Evolutionary conservation across 2,329 filamentous ascomycete species (phyloP), one percentile per base, ranked within the genome.

Genomic region (Penicillium brevicompactum): DNA sequence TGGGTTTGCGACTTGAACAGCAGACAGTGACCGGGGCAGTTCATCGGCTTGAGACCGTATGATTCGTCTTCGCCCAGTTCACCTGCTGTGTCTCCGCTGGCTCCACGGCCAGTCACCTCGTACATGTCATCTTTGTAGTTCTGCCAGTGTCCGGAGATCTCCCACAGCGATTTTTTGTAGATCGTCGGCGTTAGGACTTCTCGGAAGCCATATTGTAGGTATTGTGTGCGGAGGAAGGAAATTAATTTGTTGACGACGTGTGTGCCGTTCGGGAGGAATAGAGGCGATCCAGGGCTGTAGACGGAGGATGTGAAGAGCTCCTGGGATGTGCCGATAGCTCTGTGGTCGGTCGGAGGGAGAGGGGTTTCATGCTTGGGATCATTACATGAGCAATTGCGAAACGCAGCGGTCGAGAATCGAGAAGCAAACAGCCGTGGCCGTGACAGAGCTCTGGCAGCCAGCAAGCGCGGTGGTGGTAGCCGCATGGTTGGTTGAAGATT

Each of bases 121-220:
- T 92, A 96, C 92, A 96, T 96, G 68, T 96, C 91, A 67, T 95
- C 88, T 56, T 90, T 87, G 76, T 95, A 96, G 71, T 95, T 95
- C 52, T 93, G 87, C 80, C 92, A 86, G 64, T 96, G 91, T 2
- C 91, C 91, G 0, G 90, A 94, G 62, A 87, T 87, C 66, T 90
- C 86, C 92, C 91, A 96, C 30, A 96, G 77, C 5, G 89, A 87
- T 71, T 90, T 90, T 70, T 95, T 96, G 80, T 94, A 96, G 68
- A 96, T 94, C 46, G 87, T 94, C 2, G 92, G 91, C 7, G 91
- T 94, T 64, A 96, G 87, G 61, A 96, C 91, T 72, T 96, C 91
- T 62, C 92, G 83, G 70, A 93, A 95, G 56, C 91, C 91, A 74
- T 93, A 94, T 60, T 87, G 84, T 24, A 88, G 84, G 68, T 96